phyloP scores from a whole-genome alignment of 495 filamentous ascomycete genomes.

The Daldinia childiae region DNA sequence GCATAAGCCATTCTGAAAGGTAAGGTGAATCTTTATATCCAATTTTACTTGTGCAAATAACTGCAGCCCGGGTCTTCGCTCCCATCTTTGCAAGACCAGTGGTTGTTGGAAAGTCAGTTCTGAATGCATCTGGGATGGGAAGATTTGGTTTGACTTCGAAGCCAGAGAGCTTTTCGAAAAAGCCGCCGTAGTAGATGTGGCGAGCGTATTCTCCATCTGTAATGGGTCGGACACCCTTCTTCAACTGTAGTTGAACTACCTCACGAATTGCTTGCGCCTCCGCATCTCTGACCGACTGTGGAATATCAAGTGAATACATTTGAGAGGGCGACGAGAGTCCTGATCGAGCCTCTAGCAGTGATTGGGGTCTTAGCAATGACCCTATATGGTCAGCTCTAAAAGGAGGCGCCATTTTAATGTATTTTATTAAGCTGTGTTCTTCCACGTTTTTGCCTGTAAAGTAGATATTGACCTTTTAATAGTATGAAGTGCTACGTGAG shows the following conservation, averaged over 20 bases:
- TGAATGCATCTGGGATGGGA: conserved; percentile 53
- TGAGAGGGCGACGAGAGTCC: conserved; percentile 39
- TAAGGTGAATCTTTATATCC: conserved; percentile 71
- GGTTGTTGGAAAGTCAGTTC: conserved; percentile 46
- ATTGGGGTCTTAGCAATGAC: conserved; percentile 76
- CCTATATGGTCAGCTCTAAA: conserved; percentile 87
- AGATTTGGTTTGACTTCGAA: conserved; percentile 54
- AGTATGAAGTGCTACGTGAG: no score
- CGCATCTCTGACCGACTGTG: conserved; percentile 54
- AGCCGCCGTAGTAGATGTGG: conserved; percentile 70
- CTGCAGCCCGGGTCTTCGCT: conserved; percentile 71
- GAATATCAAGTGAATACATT: conserved; percentile 59
- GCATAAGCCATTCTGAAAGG: conserved; percentile 73
- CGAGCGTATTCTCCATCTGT: conserved; percentile 81
- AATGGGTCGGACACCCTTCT: conserved; percentile 72
- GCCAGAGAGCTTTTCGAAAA: conserved; percentile 73
- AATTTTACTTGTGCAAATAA: conserved; percentile 78
- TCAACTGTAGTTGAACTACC: conserved; percentile 69
- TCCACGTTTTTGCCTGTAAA: no score
- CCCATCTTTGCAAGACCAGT: conserved; percentile 49
- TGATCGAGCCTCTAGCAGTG: conserved; percentile 68
- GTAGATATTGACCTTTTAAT: no score
- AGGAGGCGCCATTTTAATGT: conserved; percentile 61
- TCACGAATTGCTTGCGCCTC: conserved; percentile 73
- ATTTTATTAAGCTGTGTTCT: neutral